These are phyloP conservation scores for Candida vaughaniae DNA, from an alignment of 805 yeast species.

Conservation along the genomic window DNA sequence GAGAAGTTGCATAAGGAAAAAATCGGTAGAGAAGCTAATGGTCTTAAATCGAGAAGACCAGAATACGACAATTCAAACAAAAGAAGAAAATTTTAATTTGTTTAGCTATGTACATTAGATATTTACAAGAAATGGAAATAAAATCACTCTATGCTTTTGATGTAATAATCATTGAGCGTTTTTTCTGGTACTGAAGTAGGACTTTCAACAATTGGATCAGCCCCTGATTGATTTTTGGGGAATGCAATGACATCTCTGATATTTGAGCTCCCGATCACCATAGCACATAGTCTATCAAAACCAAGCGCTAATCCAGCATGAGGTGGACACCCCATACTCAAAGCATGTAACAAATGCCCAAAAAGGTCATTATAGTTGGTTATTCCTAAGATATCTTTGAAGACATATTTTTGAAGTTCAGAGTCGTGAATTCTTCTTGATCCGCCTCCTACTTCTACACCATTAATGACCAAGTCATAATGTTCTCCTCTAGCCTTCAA, in stretches of 20 bases:
- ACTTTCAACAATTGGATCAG: constrained; percentile 83
- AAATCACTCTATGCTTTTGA: constrained; percentile 7
- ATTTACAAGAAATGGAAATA: too few relatives aligned
- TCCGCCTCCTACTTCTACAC: constrained; percentile 97
- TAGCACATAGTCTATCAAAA: constrained; percentile 88
- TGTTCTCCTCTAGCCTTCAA: constrained; percentile 80
- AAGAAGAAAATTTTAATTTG: constrained; percentile 6
- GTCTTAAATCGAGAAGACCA: constrained; percentile 19
- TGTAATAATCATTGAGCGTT: constrained; percentile 55
- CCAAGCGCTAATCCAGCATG: constrained; percentile 98
- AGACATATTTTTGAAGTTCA: constrained; percentile 68
- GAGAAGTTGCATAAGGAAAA: constrained; percentile 34
- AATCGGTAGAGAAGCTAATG: constrained; percentile 26
- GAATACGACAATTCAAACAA: constrained; percentile 5
- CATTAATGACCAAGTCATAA: constrained; percentile 90
- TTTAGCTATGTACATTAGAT: constrained; percentile 6
- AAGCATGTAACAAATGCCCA: constrained; percentile 82
- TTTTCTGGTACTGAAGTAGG: constrained; percentile 64
- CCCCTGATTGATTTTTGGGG: constrained; percentile 88
- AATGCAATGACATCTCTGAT: constrained; percentile 94
- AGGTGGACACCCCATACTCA: constrained; percentile 94
- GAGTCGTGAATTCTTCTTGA: constrained; percentile 93
- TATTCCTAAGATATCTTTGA: constrained; percentile 63
- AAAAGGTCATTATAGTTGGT: constrained; percentile 60
- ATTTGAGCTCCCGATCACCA: constrained; percentile 72